phyloP scores from a whole-genome alignment of 2,329 filamentous ascomycete species.

The Emericellopsis cladophorae region DNA sequence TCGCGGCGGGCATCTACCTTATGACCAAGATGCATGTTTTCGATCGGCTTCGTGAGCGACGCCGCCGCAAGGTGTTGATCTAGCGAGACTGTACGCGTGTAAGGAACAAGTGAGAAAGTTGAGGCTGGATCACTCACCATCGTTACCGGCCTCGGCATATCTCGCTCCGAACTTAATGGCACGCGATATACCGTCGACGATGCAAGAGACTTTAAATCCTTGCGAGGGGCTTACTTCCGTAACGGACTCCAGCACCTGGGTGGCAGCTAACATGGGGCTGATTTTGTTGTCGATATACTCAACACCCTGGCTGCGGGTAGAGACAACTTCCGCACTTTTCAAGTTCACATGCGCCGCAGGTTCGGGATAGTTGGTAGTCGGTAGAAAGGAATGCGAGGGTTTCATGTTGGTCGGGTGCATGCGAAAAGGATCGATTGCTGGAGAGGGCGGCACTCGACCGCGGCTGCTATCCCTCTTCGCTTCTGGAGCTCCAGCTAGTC shows the following conservation, averaged over 20 bases:
- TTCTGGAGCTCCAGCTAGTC: too few species aligned
- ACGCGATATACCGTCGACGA: constrained; percentile 3
- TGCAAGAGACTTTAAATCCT: background rate
- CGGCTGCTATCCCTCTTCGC: too few species aligned
- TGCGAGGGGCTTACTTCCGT: constrained; percentile 10
- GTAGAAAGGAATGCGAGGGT: too few species aligned
- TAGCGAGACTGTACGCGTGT: background rate
- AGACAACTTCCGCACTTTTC: background rate
- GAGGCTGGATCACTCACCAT: background rate
- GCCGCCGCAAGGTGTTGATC: background rate
- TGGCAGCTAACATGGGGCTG: constrained; percentile 21
- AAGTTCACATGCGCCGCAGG: background rate
- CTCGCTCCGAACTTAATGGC: constrained; percentile 2
- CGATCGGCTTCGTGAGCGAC: background rate
- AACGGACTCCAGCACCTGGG: constrained; percentile 19
- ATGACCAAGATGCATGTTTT: background rate
- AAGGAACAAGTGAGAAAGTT: background rate
- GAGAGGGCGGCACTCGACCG: too few species aligned
- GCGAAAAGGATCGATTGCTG: too few species aligned
- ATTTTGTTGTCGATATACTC: constrained; percentile 20
- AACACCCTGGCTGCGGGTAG: background rate
- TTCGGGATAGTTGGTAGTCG: too few species aligned
- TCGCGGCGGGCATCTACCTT: background rate
- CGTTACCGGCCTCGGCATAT: background rate
- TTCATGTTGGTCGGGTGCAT: too few species aligned